phyloP scores from a whole-genome alignment of 2,329 filamentous ascomycete species.

The Colletotrichum tamarilloi region DNA sequence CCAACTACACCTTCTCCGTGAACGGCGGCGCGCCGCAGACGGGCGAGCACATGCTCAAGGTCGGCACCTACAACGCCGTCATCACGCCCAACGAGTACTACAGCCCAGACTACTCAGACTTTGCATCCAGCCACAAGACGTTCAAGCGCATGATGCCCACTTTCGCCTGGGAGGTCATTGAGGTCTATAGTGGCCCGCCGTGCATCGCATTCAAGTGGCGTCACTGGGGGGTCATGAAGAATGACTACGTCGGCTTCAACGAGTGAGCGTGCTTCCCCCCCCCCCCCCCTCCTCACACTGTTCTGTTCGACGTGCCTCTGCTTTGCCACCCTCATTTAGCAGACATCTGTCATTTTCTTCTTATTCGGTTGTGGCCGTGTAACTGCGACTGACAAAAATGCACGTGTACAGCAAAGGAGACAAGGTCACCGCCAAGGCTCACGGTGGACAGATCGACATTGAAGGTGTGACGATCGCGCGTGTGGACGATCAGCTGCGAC shows the following conservation, averaged over 20 bases:
- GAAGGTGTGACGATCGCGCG: constrained; percentile 71
- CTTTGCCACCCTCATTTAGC: too few relatives aligned
- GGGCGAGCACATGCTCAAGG: constrained; percentile 72
- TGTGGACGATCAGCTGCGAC: constrained; percentile 69
- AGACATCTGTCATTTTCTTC: neutral
- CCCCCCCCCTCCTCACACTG: too few relatives aligned
- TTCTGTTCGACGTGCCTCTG: too few relatives aligned
- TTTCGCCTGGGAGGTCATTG: constrained; percentile 77
- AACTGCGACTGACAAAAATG: neutral
- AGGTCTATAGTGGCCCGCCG: constrained; percentile 74
- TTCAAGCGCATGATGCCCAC: constrained; percentile 81
- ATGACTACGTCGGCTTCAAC: constrained; percentile 73
- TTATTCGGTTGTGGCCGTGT: neutral
- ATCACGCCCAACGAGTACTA: constrained; percentile 73
- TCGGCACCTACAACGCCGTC: constrained; percentile 77
- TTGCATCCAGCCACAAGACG: constrained; percentile 73
- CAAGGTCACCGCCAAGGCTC: constrained; percentile 70
- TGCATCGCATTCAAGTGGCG: constrained; percentile 73
- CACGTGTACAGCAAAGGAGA: constrained; percentile 63
- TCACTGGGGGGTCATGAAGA: constrained; percentile 76
- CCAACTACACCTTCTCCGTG: constrained; percentile 71
- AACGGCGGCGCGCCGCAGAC: constrained; percentile 68
- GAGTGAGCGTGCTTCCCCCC: constrained; percentile 56
- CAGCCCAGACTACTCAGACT: constrained; percentile 69
- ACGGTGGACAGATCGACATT: constrained; percentile 71